Evolutionary conservation across 441 rosid genomes (phyloP).

Genomic region (Bocquillonia castaneifolia): DNA sequence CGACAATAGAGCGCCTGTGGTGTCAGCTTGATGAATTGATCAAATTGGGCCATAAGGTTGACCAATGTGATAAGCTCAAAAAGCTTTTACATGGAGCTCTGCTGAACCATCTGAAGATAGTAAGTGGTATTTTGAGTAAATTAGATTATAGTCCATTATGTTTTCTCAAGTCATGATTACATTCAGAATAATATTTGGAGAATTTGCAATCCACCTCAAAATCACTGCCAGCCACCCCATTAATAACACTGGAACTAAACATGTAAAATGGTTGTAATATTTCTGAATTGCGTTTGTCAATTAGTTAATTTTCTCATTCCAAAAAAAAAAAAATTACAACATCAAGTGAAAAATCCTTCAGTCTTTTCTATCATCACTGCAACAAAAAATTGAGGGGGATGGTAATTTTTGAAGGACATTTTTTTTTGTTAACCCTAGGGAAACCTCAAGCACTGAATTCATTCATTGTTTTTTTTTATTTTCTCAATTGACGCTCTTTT

Average conservation of each 20-base stretch:
- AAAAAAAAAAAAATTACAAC: neutral
- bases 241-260: too few relatives aligned
- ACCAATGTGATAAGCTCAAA: conserved; percentile 75
- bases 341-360: neutral
- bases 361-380: neutral
- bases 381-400: neutral
- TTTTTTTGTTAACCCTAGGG: neutral
- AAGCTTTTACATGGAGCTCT: conserved; percentile 59
- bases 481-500: neutral
- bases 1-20: conserved; percentile 71
- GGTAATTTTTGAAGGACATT: neutral
- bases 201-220: neutral
- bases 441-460: neutral
- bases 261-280: too few relatives aligned
- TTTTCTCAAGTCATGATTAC: neutral
- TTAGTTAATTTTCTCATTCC: too few relatives aligned
- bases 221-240: too few relatives aligned
- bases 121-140: conserved; percentile 20
- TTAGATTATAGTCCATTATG: neutral
- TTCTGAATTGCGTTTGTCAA: too few relatives aligned
- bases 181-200: neutral
- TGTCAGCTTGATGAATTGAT: conserved; percentile 64
- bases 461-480: too few relatives aligned
- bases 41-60: conserved; percentile 59
- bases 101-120: conserved; percentile 80